Percentiles rank a stretch among this genome's conserved stretches.
Conservation (phyloP, 495 filamentous ascomycete species). For the Haplographium delicatum region DNA sequence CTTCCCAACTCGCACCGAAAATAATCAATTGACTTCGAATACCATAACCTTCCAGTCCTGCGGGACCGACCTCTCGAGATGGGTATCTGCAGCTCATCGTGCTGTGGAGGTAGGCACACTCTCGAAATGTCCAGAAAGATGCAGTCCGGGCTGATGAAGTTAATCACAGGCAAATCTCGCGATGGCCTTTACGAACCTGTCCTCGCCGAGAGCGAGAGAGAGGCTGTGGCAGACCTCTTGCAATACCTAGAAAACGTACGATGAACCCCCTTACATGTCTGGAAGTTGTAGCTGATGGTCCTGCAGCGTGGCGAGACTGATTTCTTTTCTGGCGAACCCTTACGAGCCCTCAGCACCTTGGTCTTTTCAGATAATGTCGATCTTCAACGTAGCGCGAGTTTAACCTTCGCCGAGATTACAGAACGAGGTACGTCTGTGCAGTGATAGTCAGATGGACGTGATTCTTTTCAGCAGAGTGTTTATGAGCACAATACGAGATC, state of each 20-base stretch:
- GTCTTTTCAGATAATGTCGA: slow-evolving; percentile 99
- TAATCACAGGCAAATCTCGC: slow-evolving; percentile 69
- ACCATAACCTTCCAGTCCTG: slow-evolving; percentile 21
- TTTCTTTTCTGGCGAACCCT: slow-evolving; percentile 97
- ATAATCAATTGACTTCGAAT: slow-evolving; percentile 17
- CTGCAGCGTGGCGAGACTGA: slow-evolving; percentile 84
- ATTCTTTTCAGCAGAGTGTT: too few relatives aligned
- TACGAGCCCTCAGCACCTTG: slow-evolving; percentile 87
- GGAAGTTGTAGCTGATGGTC: slow-evolving; percentile 19
- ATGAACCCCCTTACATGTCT: slow-evolving; percentile 13
- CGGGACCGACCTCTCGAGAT: slow-evolving; percentile 29
- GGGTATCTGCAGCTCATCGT: slow-evolving; percentile 45
- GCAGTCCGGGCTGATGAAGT: slow-evolving; percentile 13
- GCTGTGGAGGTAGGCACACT: slow-evolving; percentile 44
- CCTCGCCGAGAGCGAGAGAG: slow-evolving; percentile 91
- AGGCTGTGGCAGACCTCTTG: slow-evolving; percentile 92
- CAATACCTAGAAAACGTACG: slow-evolving; percentile 93
- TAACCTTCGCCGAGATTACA: slow-evolving; percentile 99
- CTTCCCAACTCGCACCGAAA: slow-evolving; percentile 12
- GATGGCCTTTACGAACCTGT: slow-evolving; percentile 95
- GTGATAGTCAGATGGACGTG: too few relatives aligned
- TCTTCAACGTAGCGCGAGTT: slow-evolving; percentile 90
- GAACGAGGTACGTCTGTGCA: slow-evolving; percentile 71
- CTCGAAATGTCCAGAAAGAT: neutral
- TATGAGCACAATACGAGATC: too few relatives aligned